Evolutionary conservation across 108 stramenopile species (phyloP).

Genomic region (Pseudonitzschia delicatissima): DNA sequence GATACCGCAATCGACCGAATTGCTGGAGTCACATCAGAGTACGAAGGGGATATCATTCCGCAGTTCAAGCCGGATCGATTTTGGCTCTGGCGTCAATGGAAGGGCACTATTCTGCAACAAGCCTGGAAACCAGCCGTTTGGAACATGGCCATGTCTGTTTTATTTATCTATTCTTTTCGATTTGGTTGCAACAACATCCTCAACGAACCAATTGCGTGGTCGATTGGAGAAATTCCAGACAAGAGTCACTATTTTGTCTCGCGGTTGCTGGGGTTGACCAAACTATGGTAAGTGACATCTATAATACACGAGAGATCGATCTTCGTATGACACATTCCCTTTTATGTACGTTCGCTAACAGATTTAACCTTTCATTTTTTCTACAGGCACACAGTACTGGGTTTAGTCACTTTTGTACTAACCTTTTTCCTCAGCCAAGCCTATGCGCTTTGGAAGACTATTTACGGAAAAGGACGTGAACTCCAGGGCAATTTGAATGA

Average conservation of each 20-base stretch:
- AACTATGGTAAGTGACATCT: conserved; percentile 4
- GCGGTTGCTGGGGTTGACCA: neutral
- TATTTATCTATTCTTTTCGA: neutral
- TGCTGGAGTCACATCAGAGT: conserved; percentile 4
- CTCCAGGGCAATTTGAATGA: conserved; percentile 36
- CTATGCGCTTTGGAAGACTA: conserved; percentile 36
- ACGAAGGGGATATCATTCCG: conserved; percentile 10
- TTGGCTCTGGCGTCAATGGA: conserved; percentile 10
- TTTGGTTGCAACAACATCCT: neutral
- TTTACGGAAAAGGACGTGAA: conserved; percentile 21
- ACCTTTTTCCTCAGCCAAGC: conserved; percentile 49
- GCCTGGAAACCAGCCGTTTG: conserved; percentile 1
- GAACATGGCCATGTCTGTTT: conserved; percentile 3
- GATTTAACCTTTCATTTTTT: neutral
- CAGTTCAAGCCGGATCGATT: conserved; percentile 1
- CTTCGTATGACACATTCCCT: conserved; percentile 19
- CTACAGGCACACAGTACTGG: conserved; percentile 16
- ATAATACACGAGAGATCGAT: too few species aligned
- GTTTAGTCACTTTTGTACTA: conserved; percentile 46
- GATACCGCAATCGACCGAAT: conserved; percentile 14
- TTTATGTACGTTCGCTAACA: neutral
- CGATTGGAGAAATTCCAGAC: conserved; percentile 6
- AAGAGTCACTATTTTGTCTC: neutral
- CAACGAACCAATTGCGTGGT: conserved; percentile 7
- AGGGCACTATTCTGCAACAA: conserved; percentile 13